These are phyloP conservation scores for Amaranthus tricolor DNA, from an alignment of 179 eudicot genomes.

Conservation along the genomic window DNA sequence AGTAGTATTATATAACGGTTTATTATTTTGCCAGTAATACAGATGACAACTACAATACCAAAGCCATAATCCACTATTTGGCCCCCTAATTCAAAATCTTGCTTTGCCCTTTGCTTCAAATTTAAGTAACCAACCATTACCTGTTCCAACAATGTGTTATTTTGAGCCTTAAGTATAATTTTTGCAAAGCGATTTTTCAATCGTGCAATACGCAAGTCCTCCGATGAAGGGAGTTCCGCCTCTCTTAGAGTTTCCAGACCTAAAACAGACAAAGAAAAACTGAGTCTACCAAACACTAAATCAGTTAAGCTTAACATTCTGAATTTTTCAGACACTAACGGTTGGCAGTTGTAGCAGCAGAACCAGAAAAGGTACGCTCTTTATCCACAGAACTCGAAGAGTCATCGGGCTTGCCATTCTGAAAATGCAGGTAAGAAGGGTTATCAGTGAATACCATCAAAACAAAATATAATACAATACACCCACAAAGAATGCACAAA, in stretches of 20 bases:
- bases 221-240: conserved; percentile 55
- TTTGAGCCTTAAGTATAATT: conserved; percentile 70
- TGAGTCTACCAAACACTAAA: background rate
- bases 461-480: background rate
- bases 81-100: too few species aligned
- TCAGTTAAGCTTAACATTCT: background rate
- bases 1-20: too few species aligned
- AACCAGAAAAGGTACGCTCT: conserved; percentile 27
- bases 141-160: conserved; percentile 40
- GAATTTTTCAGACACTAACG: conserved; percentile 17
- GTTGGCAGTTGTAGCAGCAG: conserved; percentile 21
- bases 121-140: conserved; percentile 29
- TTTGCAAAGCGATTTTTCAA: conserved; percentile 73
- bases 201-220: conserved; percentile 79
- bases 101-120: background rate
- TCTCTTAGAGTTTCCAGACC: conserved; percentile 38
- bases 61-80: too few species aligned
- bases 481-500: background rate
- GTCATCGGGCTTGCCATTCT: conserved; percentile 31
- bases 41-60: too few species aligned
- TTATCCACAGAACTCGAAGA: conserved; percentile 37
- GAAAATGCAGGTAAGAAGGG: background rate
- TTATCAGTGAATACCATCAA: conserved; percentile 4
- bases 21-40: too few species aligned
- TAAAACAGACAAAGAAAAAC: conserved; percentile 17